phyloP scores from a whole-genome alignment of 495 filamentous ascomycete species.

The Endocarpon pusillum region DNA sequence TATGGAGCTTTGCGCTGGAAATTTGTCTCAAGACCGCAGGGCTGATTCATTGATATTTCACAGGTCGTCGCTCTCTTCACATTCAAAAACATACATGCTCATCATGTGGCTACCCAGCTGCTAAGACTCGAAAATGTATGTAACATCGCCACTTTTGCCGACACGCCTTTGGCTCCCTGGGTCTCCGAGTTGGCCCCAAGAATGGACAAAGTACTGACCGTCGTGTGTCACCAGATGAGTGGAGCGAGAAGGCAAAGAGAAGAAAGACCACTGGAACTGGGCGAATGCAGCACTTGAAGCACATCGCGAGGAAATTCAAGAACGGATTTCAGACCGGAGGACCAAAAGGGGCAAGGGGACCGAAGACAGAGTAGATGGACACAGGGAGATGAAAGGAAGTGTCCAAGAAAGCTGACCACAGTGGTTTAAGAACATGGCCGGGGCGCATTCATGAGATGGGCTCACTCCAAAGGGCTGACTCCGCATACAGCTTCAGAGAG shows the following conservation, averaged over 20 bases:
- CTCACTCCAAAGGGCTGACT: too few species aligned
- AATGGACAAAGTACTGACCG: conserved; percentile 2
- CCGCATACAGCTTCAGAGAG: too few species aligned
- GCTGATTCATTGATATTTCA: conserved; percentile 18
- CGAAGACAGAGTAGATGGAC: conserved; percentile 25
- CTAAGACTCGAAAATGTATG: conserved; percentile 97
- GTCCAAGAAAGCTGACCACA: too few species aligned
- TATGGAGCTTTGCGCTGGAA: conserved; percentile 7
- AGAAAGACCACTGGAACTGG: conserved; percentile 98
- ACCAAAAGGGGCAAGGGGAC: conserved; percentile 74
- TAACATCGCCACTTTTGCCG: conserved; percentile 12
- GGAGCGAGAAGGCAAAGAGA: conserved; percentile 98
- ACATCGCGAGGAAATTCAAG: conserved; percentile 73
- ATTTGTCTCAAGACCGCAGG: conserved; percentile 6
- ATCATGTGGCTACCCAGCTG: conserved; percentile 91
- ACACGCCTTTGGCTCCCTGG: conserved; percentile 1
- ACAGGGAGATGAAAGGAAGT: too few species aligned
- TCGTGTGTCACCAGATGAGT: conserved; percentile 56
- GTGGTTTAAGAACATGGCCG: too few species aligned
- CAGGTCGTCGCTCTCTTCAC: conserved; percentile 90
- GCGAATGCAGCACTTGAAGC: conserved; percentile 81
- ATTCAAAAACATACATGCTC: conserved; percentile 98
- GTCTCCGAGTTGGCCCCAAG: too few species aligned
- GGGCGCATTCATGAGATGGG: too few species aligned
- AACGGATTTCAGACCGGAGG: conserved; percentile 89